These are phyloP conservation scores for Capronia epimyces DNA, from an alignment of 2,329 filamentous ascomycete species.

Conservation along the genomic window DNA sequence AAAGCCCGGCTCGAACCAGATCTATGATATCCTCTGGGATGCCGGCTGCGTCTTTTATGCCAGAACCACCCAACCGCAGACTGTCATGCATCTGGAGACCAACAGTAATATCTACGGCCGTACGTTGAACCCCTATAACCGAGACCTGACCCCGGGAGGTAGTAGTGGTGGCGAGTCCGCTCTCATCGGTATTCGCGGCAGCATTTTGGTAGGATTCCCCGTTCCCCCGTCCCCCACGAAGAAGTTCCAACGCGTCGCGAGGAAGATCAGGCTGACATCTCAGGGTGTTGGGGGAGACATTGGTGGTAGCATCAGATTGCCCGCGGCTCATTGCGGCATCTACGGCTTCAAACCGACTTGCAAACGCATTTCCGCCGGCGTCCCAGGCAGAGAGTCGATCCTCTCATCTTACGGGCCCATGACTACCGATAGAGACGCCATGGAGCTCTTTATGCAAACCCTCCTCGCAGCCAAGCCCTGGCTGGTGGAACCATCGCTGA, in stretches of 20 bases:
- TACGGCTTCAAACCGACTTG: slow-evolving; percentile 40
- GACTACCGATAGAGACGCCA: slow-evolving; percentile 48
- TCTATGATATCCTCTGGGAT: slow-evolving; percentile 30
- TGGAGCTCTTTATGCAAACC: slow-evolving; percentile 41
- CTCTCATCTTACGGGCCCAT: slow-evolving; percentile 51
- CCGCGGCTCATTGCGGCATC: slow-evolving; percentile 39
- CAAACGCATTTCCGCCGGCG: slow-evolving; percentile 35
- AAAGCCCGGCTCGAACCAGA: slow-evolving; percentile 21
- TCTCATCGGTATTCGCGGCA: slow-evolving; percentile 49
- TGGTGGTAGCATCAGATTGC: slow-evolving; percentile 38
- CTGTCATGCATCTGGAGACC: slow-evolving; percentile 32
- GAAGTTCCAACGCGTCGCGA: too few relatives aligned
- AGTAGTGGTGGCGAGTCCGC: slow-evolving; percentile 55
- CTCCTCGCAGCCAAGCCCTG: slow-evolving; percentile 46
- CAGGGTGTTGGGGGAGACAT: slow-evolving; percentile 54
- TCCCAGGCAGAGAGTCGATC: slow-evolving; percentile 32
- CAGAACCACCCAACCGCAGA: slow-evolving; percentile 32
- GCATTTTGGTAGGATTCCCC: slow-evolving; percentile 29
- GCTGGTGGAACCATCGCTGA: slow-evolving; percentile 48
- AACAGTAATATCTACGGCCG: slow-evolving; percentile 32
- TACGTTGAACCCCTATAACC: slow-evolving; percentile 53
- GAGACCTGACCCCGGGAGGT: slow-evolving; percentile 48
- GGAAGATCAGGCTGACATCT: too few relatives aligned
- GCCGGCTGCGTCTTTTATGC: slow-evolving; percentile 33
- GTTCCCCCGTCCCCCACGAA: too few relatives aligned